These are phyloP conservation scores for Sherardia arvensis DNA, from an alignment of 257 asterid species.

Conservation along the genomic window DNA sequence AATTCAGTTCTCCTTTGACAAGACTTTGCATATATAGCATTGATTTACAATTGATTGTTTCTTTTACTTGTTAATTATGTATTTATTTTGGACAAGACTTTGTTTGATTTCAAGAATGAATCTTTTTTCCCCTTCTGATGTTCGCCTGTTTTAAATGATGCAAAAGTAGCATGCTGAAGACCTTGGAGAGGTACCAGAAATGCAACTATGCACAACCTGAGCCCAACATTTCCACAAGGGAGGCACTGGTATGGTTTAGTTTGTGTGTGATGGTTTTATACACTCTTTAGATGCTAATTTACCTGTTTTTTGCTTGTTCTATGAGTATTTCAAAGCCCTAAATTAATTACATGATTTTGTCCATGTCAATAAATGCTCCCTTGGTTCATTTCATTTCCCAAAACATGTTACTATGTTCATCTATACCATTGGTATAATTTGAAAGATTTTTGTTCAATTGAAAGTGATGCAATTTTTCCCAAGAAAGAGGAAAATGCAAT, in stretches of 20 bases:
- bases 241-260: slow-evolving; percentile 62
- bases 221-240: slow-evolving; percentile 70
- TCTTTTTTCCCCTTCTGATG: not conserved
- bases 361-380: not conserved
- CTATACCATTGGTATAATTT: not conserved
- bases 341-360: not conserved
- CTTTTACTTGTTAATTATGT: not conserved
- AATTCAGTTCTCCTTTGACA: not conserved
- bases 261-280: not conserved
- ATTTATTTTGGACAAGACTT: not conserved
- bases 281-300: not conserved
- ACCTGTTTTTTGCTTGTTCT: not conserved
- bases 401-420: not conserved
- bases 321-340: not conserved
- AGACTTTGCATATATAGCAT: not conserved
- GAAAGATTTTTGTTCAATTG: not conserved
- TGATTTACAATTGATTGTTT: not conserved
- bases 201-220: slow-evolving; percentile 99
- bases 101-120: not conserved
- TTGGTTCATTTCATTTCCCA: not conserved
- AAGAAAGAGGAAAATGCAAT: not conserved
- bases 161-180: slow-evolving; percentile 76
- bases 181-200: slow-evolving; percentile 94
- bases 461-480: no score
- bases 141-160: slow-evolving; percentile 14